Evolutionary conservation across 2,329 filamentous ascomycete species (phyloP).

Genomic region (Colletotrichum sp.): DNA sequence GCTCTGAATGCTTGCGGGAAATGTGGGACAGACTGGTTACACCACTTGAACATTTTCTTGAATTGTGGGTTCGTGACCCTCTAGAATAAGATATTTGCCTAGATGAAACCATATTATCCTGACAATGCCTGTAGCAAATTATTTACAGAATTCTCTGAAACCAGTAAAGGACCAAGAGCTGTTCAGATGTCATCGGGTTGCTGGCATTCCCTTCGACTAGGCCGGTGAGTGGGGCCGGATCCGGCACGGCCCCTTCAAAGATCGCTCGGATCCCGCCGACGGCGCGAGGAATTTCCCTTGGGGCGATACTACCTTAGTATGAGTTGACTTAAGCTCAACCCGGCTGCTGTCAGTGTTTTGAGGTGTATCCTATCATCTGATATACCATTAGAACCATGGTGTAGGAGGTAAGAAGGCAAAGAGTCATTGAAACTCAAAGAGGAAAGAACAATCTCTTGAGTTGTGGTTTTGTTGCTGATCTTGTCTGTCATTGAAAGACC

Average conservation of each 20-base stretch:
- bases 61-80: too few species aligned
- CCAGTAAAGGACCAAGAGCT: too few species aligned
- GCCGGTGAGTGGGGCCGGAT: not conserved
- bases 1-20: too few species aligned
- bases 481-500: not conserved
- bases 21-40: too few species aligned
- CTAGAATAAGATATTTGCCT: too few species aligned
- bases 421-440: not conserved
- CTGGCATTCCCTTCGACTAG: too few species aligned
- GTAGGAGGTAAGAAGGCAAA: not conserved
- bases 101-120: too few species aligned
- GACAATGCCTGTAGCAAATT: too few species aligned
- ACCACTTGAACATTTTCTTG: too few species aligned
- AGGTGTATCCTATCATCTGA: not conserved
- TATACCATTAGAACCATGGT: fast-evolving
- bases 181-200: too few species aligned
- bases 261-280: not conserved
- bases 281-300: not conserved
- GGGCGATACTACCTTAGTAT: not conserved
- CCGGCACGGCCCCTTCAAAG: not conserved
- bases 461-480: not conserved
- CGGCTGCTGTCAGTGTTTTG: not conserved
- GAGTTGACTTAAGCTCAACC: not conserved
- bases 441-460: not conserved
- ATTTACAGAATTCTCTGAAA: too few species aligned